Percentiles rank a stretch among this genome's conserved stretches.
Conservation (phyloP, 2,329 filamentous ascomycete genomes). For the Aspergillus awamori region DNA sequence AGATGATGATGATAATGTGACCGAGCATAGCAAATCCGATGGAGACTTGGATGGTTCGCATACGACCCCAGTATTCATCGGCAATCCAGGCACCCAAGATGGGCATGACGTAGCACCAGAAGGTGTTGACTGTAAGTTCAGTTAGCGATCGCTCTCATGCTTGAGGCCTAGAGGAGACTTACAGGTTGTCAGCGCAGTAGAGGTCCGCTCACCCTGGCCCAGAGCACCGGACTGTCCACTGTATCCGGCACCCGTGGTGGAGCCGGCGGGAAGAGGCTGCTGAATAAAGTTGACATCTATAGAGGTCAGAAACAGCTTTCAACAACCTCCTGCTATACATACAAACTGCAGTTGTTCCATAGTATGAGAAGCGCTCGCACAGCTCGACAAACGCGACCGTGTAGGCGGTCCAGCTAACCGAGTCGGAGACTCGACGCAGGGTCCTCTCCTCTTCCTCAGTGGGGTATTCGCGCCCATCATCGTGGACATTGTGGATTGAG, state of each 20-base stretch:
- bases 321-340: conserved; percentile 31
- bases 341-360: conserved; percentile 70
- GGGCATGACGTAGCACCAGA: conserved; percentile 66
- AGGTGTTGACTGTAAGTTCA: conserved; percentile 53
- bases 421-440: conserved; percentile 41
- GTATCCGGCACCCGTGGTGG: conserved; percentile 55
- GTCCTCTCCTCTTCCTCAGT: conserved; percentile 38
- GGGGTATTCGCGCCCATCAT: conserved; percentile 27
- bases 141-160: neutral
- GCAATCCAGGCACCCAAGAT: conserved; percentile 65
- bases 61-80: conserved; percentile 71
- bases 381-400: conserved; percentile 73
- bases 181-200: conserved; percentile 56
- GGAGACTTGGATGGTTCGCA: conserved; percentile 70
- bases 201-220: conserved; percentile 61
- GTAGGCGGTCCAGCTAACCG: conserved; percentile 67
- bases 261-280: conserved; percentile 56
- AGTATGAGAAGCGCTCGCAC: conserved; percentile 78
- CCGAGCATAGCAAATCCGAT: conserved; percentile 66
- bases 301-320: conserved; percentile 14
- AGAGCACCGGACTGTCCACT: conserved; percentile 54
- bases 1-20: conserved; percentile 67
- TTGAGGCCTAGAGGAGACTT: conserved; percentile 17
- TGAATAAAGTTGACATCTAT: conserved; percentile 65
- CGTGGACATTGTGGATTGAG: conserved; percentile 9